phyloP scores from a whole-genome alignment of 1,139 yeast species.

The Candida labiduridarum region DNA sequence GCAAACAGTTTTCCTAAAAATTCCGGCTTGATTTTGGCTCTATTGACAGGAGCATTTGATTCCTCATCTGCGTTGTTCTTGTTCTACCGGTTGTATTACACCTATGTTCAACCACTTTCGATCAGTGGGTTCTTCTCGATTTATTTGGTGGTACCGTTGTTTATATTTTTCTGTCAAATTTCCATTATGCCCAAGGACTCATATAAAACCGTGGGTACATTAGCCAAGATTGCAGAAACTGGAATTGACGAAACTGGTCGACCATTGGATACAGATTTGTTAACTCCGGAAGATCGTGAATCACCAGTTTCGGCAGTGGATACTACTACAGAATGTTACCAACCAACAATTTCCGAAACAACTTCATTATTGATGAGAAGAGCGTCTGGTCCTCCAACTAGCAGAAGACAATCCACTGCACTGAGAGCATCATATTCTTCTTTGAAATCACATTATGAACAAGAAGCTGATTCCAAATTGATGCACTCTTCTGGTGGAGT shows the following conservation, averaged over 20 bases:
- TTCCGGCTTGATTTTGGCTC: constrained; percentile 46
- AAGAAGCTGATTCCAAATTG: constrained; percentile 59
- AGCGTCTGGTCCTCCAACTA: constrained; percentile 20
- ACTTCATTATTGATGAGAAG: constrained; percentile 44
- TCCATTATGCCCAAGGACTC: constrained; percentile 78
- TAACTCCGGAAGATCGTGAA: constrained; percentile 37
- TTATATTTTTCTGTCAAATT: constrained; percentile 71
- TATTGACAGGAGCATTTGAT: constrained; percentile 49
- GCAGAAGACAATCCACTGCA: constrained; percentile 41
- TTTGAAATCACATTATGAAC: constrained; percentile 62
- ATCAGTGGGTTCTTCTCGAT: constrained; percentile 61
- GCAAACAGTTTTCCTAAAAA: constrained; percentile 48
- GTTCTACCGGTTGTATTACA: constrained; percentile 64
- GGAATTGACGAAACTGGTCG: constrained; percentile 67
- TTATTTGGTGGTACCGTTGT: constrained; percentile 72
- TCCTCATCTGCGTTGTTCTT: constrained; percentile 51
- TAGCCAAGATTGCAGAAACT: constrained; percentile 68
- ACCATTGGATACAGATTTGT: constrained; percentile 46
- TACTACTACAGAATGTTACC: constrained; percentile 18
- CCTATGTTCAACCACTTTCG: constrained; percentile 34
- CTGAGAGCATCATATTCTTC: constrained; percentile 41
- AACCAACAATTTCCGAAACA: constrained; percentile 46
- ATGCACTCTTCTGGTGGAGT: constrained; percentile 67
- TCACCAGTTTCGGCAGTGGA: constrained; percentile 2
- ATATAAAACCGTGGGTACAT: constrained; percentile 68